A percentile compares a stretch with the other conserved stretches of the same genome.
These are phyloP conservation scores for Leccinum proliferum DNA, from an alignment of 1,284 basidiomycete species.

Conservation along the genomic window DNA sequence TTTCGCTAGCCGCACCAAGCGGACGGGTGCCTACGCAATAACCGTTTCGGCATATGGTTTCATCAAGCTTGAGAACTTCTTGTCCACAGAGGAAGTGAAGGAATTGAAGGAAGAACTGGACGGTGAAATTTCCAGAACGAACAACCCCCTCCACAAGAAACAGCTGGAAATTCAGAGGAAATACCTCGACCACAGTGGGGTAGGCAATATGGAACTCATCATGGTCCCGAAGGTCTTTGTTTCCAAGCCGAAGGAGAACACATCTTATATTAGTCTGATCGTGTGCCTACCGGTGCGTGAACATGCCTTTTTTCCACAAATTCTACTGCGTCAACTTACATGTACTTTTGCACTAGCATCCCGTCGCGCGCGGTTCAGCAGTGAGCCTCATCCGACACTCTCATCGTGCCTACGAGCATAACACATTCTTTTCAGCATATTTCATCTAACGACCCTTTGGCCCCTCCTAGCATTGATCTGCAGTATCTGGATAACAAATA, in stretches of 20 bases:
- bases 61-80: slow-evolving; percentile 16
- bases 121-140: slow-evolving; percentile 6
- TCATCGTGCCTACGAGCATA: neutral
- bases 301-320: neutral
- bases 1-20: slow-evolving; percentile 9
- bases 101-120: slow-evolving; percentile 16
- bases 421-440: slow-evolving; percentile 10
- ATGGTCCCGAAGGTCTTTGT: slow-evolving; percentile 17
- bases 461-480: slow-evolving; percentile 12
- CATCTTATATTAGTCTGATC: slow-evolving; percentile 14
- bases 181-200: slow-evolving; percentile 6
- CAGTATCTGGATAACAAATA: slow-evolving; percentile 13
- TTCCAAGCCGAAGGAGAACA: slow-evolving; percentile 9
- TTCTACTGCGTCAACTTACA: neutral
- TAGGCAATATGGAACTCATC: slow-evolving; percentile 17
- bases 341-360: slow-evolving; percentile 7
- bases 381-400: slow-evolving; percentile 6
- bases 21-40: slow-evolving; percentile 16
- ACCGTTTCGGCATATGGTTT: slow-evolving; percentile 16
- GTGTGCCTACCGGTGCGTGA: slow-evolving; percentile 12
- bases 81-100: slow-evolving; percentile 9
- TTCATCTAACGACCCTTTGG: slow-evolving; percentile 13
- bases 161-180: slow-evolving; percentile 13
- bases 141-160: slow-evolving; percentile 10
- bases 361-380: slow-evolving; percentile 16